Evolutionary conservation across 2,329 filamentous ascomycete genomes (phyloP), one percentile per base, ranked within the genome.

Genomic region (Fusarium pseudoanthophilum): DNA sequence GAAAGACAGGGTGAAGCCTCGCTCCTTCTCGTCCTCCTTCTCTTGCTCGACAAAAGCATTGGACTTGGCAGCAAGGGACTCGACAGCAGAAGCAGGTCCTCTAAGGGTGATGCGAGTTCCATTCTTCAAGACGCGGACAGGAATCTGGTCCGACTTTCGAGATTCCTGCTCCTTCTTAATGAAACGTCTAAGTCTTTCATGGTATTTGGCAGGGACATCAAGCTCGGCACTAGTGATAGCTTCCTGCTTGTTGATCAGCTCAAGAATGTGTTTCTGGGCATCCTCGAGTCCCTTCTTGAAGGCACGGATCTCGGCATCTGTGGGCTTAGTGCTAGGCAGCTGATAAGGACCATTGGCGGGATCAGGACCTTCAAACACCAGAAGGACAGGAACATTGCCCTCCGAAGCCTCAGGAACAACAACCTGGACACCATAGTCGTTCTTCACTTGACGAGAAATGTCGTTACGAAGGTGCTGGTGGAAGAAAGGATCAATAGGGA

Each of bases 11-110:
- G 91, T 95, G 83, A 95, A 97, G 49, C 94, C 95, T 67, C 95
- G 93, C 84, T 98, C 95, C 80, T 96, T 93, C 83, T 98, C 95
- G 70, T 98, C 95, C 81, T 94, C 89, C 84, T 95, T 93, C 83
- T 97, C 95, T 80, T 97, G 92, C 79, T 92, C 91, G 28, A 98
- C 87, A 79, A 97, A 98, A 11, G 89, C 89, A 66, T 89, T 83
- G 60, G 97, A 90, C 85, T 95, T 96, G 40, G 87, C 83, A 36
- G 89, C 87, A 43, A 98, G 87, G 5, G 90, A 89, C 58, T 93
- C 89, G 7, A 97, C 94, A 28, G 89, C 88, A 24, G 90, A 89
- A 52, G 88, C 85, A 28, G 95, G 95, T 28, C 95, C 95, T 68
- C 93, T 92, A 68, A 98, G 88, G 49, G 90, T 92, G 67, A 95